Evolutionary conservation across 2,329 filamentous ascomycete genomes (phyloP), one percentile per base, ranked within the genome.

Genomic region (Drechslerella stenobrocha): DNA sequence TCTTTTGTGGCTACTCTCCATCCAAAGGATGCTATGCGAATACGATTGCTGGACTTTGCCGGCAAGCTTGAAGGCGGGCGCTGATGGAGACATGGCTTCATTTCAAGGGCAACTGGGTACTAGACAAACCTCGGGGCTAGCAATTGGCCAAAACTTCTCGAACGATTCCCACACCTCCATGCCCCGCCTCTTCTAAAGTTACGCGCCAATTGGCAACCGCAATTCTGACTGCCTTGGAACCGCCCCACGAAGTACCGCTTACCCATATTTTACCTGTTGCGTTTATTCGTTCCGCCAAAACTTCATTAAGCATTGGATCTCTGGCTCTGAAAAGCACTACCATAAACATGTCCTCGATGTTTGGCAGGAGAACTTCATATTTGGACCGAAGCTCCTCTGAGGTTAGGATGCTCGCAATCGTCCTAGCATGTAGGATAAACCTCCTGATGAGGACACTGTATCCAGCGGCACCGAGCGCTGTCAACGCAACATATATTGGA

Each of bases 201-300:
- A 88, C 86, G 75, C 83, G 83, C 89, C 90, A 96, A 73, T 88
- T 96, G 35, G 88, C 87, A 40, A 96, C 84, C 0, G 92, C 91
- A 72, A 96, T 83, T n/a, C 92, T 81, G 67, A 86, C 87, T 6
- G 91, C 91, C 59, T 85, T 82, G 2, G 45, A 53, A 59, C 80
- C 78, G 0, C 87, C 88, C 90, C 90, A 96, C 45, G 77, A 80
- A 9, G 89, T 95, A 0, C 88, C 88, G 65, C 88, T 90, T 3
- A 95, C 87, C 74, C 91, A 96, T 73, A 96, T 87, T 73, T 83
- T 83, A 37, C 85, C 81, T 1, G 83, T 86, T 2, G 77, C 81
- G 74, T 96, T 96, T 72, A 96, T 90, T 53, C 78, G 83, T 6
- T 81, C 78, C 0, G 87, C 85, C n/a, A 96, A 77, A 35, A 79